Conservation (phyloP, 140 eudicot genomes). For the Erigeron philadelphicus region DNA sequence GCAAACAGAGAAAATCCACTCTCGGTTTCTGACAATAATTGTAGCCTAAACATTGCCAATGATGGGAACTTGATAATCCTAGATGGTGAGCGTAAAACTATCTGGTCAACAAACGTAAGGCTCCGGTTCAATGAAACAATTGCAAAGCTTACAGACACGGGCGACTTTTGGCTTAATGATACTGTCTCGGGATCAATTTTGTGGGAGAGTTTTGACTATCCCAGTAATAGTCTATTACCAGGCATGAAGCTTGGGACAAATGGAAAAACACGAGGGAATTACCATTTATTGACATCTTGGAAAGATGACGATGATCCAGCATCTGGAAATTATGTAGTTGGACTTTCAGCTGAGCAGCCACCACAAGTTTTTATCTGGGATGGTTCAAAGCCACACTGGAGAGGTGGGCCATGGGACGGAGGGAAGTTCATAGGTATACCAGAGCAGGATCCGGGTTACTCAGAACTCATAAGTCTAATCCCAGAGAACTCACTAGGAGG, state of each 20-base stretch:
- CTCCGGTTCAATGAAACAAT: constrained; percentile 11
- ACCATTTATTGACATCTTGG: constrained; percentile 29
- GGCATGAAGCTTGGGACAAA: constrained; percentile 23
- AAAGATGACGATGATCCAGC: constrained; percentile 28
- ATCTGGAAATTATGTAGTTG: constrained; percentile 25
- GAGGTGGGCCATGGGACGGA: constrained; percentile 50
- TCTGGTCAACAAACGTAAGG: constrained; percentile 37
- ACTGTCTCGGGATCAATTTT: constrained; percentile 17
- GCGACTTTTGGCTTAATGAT: constrained; percentile 27
- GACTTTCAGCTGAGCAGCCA: constrained; percentile 23
- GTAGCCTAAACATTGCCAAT: constrained; percentile 20
- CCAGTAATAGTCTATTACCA: constrained; percentile 28
- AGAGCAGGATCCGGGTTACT: constrained; percentile 15
- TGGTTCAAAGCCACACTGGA: constrained; percentile 26
- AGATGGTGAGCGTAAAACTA: constrained; percentile 15
- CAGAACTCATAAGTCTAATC: background rate
- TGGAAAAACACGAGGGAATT: background rate
- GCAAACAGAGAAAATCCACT: constrained; percentile 32
- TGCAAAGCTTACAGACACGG: constrained; percentile 29
- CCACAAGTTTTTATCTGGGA: constrained; percentile 28
- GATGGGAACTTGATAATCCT: constrained; percentile 28
- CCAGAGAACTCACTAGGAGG: constrained; percentile 25
- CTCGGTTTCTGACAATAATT: constrained; percentile 1
- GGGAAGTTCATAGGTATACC: constrained; percentile 31
- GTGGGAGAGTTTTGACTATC: constrained; percentile 43